These are phyloP conservation scores for Tephrocybe sp. DNA, from an alignment of 768 basidiomycete genomes.

Conservation along the genomic window DNA sequence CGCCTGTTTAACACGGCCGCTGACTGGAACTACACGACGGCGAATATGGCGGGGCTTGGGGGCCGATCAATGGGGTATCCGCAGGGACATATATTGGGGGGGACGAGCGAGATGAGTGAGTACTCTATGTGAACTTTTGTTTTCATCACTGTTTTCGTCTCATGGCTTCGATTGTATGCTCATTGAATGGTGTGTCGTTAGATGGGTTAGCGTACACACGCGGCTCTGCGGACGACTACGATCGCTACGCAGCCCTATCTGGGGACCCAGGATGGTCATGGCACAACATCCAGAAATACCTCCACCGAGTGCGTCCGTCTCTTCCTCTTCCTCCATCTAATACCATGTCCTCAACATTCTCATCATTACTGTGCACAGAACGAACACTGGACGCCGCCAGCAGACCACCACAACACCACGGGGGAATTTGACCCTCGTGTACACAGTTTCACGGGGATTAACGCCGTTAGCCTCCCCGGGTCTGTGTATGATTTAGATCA, in stretches of 20 bases:
- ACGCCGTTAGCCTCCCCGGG: conserved; percentile 26
- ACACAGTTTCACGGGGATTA: conserved; percentile 24
- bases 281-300: conserved; percentile 26
- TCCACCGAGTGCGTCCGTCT: conserved; percentile 17
- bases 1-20: conserved; percentile 14
- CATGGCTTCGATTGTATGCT: too few species aligned
- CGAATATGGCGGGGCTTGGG: conserved; percentile 11
- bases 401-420: conserved; percentile 25
- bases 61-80: conserved; percentile 16
- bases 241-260: conserved; percentile 28
- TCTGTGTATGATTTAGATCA: conserved; percentile 22
- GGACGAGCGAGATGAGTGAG: conserved; percentile 18
- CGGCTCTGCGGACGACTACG: conserved; percentile 30
- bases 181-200: too few species aligned
- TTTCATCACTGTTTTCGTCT: neutral
- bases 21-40: conserved; percentile 20
- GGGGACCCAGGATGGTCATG: conserved; percentile 30
- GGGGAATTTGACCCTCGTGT: conserved; percentile 7
- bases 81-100: conserved; percentile 18
- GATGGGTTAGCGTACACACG: conserved; percentile 25
- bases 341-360: neutral
- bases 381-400: conserved; percentile 27
- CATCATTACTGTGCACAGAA: conserved; percentile 9
- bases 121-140: neutral
- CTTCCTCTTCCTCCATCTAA: neutral